Percentiles rank a stretch among this genome's conserved stretches.
phyloP scores from a whole-genome alignment of 345 rosid genomes.

The Moricandia arvensis region DNA sequence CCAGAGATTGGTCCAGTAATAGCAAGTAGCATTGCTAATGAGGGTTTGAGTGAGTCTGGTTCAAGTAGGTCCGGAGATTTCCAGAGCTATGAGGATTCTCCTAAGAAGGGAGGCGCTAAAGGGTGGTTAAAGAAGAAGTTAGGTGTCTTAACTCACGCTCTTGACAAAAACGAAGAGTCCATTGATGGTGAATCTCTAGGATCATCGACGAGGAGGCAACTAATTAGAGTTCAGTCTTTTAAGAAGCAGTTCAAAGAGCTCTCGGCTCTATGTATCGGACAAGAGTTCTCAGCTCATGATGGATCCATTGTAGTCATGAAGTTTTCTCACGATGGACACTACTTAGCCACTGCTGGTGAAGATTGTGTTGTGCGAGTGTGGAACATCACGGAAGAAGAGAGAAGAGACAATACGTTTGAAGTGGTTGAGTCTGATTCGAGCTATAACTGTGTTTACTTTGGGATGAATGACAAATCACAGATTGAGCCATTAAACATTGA shows the following conservation, averaged over 20 bases:
- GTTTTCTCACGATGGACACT: conserved; percentile 67
- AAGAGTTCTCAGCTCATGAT: conserved; percentile 68
- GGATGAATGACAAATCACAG: conserved; percentile 50
- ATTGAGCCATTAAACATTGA: conserved; percentile 47
- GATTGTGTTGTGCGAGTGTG: conserved; percentile 71
- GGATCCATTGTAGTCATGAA: conserved; percentile 75
- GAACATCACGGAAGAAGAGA: conserved; percentile 62
- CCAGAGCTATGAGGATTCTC: conserved; percentile 29
- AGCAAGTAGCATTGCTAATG: conserved; percentile 33
- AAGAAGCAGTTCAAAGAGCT: conserved; percentile 64
- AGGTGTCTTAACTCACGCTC: conserved; percentile 35
- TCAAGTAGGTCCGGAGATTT: conserved; percentile 49
- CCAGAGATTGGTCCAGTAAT: conserved; percentile 32
- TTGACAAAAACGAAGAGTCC: conserved; percentile 36
- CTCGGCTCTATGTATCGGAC: conserved; percentile 63
- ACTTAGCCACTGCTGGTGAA: conserved; percentile 76
- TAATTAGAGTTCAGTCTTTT: conserved; percentile 46
- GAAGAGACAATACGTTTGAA: conserved; percentile 42
- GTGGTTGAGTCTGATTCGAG: conserved; percentile 49
- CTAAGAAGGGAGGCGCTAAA: conserved; percentile 34
- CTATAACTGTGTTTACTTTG: conserved; percentile 44
- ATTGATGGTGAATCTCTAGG: conserved; percentile 37
- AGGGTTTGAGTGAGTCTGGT: conserved; percentile 38
- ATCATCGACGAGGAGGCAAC: conserved; percentile 33
- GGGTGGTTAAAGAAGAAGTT: conserved; percentile 62